Evolutionary conservation across 805 yeast genomes (phyloP), one percentile per base, ranked within the genome.

Genomic region (Candida chauliodis): DNA sequence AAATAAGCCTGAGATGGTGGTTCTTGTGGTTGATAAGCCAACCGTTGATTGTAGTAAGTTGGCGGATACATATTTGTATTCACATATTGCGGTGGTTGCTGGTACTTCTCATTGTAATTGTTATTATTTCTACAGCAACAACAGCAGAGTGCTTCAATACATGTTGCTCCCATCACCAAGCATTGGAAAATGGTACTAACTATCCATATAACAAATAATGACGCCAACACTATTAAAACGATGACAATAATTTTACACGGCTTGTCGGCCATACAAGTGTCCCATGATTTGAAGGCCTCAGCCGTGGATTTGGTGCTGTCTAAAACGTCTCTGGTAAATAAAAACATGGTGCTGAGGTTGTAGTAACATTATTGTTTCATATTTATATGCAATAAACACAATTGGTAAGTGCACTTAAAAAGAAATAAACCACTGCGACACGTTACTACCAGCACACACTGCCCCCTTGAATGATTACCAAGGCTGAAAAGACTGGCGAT

Each of bases 231-330:
- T 3, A 84, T 81, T 2, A 84, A 82, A 10, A 84, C 85, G 30
- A 85, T 84, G 3, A 85, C 90, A 15, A 82, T 75, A 41, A 84
- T 76, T 53, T 85, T 86, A 59, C 95, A 86, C 33, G 79, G 69
- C 31, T 63, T 79, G 57, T 84, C 82, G 52, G 73, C 82, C 91
- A 84, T 84, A 60, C 95, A 86, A 2, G 85, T 75, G 52, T 81
- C 78, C 93, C 95, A 85, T 37, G 56, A 47, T 51, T 68, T 75
- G 66, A 82, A 82, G 5, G 84, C 52, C 13, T 80, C 78, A 13
- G 69, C 70, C 4, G 71, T 65, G 23, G 59, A 42, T 15, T 39
- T 50, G 30, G 59, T 59, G 2, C 29, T 25, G 4, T 18, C 19
- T 23, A 48, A 31, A 3, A 40, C n/a, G 21, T 41, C 47, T 41